Conservation (phyloP, 768 basidiomycete genomes). For the Tylopilus intermedius region DNA sequence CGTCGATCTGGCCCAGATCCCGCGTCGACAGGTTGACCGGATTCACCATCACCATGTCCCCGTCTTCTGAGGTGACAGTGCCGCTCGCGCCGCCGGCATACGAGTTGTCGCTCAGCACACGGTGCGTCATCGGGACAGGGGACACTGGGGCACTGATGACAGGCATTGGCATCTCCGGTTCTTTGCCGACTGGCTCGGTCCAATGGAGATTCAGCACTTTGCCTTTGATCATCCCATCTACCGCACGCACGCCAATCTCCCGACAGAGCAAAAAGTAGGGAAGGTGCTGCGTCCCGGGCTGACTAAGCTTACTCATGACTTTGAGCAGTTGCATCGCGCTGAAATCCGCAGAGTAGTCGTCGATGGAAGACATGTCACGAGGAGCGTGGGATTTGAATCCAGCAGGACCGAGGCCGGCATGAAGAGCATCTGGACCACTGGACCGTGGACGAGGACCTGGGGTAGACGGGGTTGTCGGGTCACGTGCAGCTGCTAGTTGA, state of each 20-base stretch:
- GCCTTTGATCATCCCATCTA: slow-evolving; percentile 81
- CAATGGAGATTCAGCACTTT: slow-evolving; percentile 71
- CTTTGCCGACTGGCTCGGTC: slow-evolving; percentile 65
- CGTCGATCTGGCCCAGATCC: slow-evolving; percentile 43
- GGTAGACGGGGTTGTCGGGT: slow-evolving; percentile 29
- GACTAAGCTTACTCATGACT: slow-evolving; percentile 75
- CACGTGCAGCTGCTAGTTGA: slow-evolving; percentile 43
- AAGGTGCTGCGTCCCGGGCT: slow-evolving; percentile 56
- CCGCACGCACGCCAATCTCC: slow-evolving; percentile 76
- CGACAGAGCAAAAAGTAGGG: slow-evolving; percentile 80
- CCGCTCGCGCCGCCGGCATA: slow-evolving; percentile 34
- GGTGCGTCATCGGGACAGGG: slow-evolving; percentile 24
- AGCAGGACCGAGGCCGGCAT: slow-evolving; percentile 55
- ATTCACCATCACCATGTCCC: slow-evolving; percentile 46
- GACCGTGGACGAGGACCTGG: slow-evolving; percentile 32
- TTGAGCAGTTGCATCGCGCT: slow-evolving; percentile 74
- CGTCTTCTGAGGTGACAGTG: slow-evolving; percentile 39
- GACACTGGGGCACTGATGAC: slow-evolving; percentile 26
- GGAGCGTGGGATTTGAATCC: slow-evolving; percentile 55
- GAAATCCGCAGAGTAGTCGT: slow-evolving; percentile 61
- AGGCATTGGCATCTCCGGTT: slow-evolving; percentile 31
- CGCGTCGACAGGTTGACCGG: slow-evolving; percentile 35
- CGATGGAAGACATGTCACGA: slow-evolving; percentile 24
- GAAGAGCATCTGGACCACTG: slow-evolving; percentile 46
- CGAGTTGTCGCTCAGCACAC: slow-evolving; percentile 27